These are phyloP conservation scores for Mycogone perniciosa DNA, from an alignment of 2,329 filamentous ascomycete genomes.

Conservation along the genomic window DNA sequence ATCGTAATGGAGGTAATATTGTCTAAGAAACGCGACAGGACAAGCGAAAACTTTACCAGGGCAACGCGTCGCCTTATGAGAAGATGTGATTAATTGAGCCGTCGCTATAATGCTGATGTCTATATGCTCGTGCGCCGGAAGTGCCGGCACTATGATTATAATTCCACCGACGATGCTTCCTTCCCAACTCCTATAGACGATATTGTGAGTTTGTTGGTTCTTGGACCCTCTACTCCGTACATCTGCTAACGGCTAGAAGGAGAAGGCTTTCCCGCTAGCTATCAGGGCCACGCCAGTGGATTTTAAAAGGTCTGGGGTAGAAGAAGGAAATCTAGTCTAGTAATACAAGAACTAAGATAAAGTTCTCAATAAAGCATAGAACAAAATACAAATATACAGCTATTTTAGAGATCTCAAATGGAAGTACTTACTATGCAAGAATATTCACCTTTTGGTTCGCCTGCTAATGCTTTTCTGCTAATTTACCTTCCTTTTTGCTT, in stretches of 20 bases:
- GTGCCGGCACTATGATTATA: background rate
- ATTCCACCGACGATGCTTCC: background rate
- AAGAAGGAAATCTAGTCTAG: background rate
- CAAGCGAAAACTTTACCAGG: background rate
- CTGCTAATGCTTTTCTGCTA: too few species aligned
- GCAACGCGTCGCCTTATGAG: background rate
- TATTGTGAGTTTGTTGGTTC: background rate
- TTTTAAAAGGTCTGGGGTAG: background rate
- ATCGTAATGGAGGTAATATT: background rate
- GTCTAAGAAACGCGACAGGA: background rate
- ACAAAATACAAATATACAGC: background rate
- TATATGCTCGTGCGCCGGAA: background rate
- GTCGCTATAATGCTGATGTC: background rate
- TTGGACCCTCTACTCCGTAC: background rate
- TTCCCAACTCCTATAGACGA: background rate
- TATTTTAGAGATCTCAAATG: slow-evolving; percentile 1
- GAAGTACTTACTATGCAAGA: too few species aligned
- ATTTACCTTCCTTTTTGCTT: too few species aligned
- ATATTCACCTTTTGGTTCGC: too few species aligned
- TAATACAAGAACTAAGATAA: background rate
- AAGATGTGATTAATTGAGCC: background rate
- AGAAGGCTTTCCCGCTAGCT: background rate
- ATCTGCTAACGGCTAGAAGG: background rate
- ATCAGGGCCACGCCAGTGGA: background rate
- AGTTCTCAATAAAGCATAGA: background rate